Percentiles rank a stretch among this genome's conserved stretches.
phyloP scores from a whole-genome alignment of 768 basidiomycete genomes.

The Mycena amicta region DNA sequence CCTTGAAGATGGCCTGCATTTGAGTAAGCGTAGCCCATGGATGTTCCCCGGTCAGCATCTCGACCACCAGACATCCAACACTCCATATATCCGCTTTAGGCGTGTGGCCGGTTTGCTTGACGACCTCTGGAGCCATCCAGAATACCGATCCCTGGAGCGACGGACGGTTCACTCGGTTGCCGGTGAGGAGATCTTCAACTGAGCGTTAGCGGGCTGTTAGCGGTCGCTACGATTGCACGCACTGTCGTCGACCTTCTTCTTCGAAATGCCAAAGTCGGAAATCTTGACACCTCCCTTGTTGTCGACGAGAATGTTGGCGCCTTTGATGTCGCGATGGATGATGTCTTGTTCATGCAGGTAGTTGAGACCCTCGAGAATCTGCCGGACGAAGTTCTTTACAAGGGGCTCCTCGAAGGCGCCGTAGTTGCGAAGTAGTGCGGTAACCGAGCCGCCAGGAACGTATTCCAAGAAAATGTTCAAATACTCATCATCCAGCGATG shows the following conservation, averaged over 20 bases:
- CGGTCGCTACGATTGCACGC: constrained; percentile 49
- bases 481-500: constrained; percentile 86
- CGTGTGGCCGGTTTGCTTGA: constrained; percentile 92
- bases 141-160: constrained; percentile 98
- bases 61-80: constrained; percentile 91
- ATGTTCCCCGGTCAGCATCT: constrained; percentile 96
- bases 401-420: constrained; percentile 94
- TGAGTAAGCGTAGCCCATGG: constrained; percentile 95
- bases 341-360: constrained; percentile 94
- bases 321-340: constrained; percentile 98
- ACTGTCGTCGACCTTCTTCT: constrained; percentile 98
- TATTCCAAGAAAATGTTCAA: constrained; percentile 98
- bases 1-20: constrained; percentile 99
- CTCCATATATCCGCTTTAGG: constrained; percentile 96
- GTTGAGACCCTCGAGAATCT: constrained; percentile 85
- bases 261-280: constrained; percentile 95
- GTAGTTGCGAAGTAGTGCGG: constrained; percentile 85
- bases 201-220: no score
- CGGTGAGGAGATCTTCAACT: constrained; percentile 45
- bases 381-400: constrained; percentile 90
- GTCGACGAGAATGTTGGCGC: constrained; percentile 96
- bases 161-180: constrained; percentile 80
- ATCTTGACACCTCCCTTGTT: constrained; percentile 98
- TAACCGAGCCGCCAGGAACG: constrained; percentile 93
- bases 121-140: constrained; percentile 99